phyloP scores from a whole-genome alignment of 352 stramenopile species.

The Thalassiosira mediterranea region DNA sequence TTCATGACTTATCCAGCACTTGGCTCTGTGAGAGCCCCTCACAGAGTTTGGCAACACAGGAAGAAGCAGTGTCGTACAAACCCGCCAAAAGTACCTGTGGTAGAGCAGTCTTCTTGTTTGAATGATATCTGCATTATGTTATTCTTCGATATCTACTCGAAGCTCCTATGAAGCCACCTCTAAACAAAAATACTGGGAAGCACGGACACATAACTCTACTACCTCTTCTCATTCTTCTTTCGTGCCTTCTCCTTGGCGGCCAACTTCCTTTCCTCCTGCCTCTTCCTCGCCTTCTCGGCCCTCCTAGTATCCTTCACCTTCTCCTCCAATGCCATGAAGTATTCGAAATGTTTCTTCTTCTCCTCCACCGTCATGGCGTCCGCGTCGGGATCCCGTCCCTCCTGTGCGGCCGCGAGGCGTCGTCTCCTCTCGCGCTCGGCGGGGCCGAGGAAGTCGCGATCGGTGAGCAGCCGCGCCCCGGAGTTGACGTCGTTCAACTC shows the following conservation, averaged over 20 bases:
- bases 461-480: slow-evolving; percentile 5
- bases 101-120: no score
- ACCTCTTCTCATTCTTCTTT: no score
- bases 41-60: no score
- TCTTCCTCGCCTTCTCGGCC: slow-evolving; percentile 4
- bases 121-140: no score
- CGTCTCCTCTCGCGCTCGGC: slow-evolving; percentile 8
- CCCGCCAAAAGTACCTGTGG: no score
- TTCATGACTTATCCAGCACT: no score
- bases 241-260: background rate
- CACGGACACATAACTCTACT: no score
- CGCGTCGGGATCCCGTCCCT: slow-evolving; percentile 3
- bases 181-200: no score
- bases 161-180: no score
- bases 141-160: no score
- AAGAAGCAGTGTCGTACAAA: no score
- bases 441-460: slow-evolving; percentile 24
- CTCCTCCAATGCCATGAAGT: slow-evolving; percentile 12
- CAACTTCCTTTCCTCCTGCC: background rate
- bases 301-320: slow-evolving; percentile 5
- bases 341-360: slow-evolving; percentile 11
- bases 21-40: no score
- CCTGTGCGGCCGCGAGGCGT: background rate
- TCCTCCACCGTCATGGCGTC: background rate
- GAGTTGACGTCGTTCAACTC: slow-evolving; percentile 20